Base-by-base conservation (phyloP, 441 rosid genomes). In the Biscutella laevigata region DNA sequence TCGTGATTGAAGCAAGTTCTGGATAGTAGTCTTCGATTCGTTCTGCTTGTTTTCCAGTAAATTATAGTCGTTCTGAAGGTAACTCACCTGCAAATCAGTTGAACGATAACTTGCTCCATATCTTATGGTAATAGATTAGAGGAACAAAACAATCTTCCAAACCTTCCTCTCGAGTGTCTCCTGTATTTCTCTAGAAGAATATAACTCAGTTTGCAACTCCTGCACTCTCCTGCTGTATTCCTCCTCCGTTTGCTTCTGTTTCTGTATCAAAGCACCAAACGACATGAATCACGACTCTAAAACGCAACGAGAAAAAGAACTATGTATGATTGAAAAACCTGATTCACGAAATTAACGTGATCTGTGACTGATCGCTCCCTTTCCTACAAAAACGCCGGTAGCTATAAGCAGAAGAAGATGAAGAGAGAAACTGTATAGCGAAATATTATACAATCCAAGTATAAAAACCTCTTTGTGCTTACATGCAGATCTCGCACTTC, bases 401-500 rank as follows among this genome's bases (percentile, higher is more conserved):
- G 28, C 30, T 3, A 37, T 4, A 12, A 40, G 15, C 6, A 5
- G 53, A 19, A 14, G 54, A 47, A 24, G 59, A 35, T 49, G 45
- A 26, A 17, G 44, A 38, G 14, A 38, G 30, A 32, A 38, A 20
- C 17, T 6, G 11, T 10, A 46, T 19, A 27, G 62, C 40, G 42
- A 13, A 15, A 13, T n/a, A 8, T 7, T 33, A 44, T 10, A 21
- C 12, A 36, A 15, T 35, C 33, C 36, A 33, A 6, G 49, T 20
- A 46, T 30, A 22, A 16, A 32, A 36, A 37, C 27, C 26, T 49
- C 47, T 2, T 51, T 49, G 3, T 27, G 10, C 60, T 57, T 71
- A 84, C 94, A 49, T 80, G 73, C 42, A 80, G 79, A 70, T 77
- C 81, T 59, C 84, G 80, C 43, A 68, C 72, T 71, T 87, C 88